Conservation (phyloP, 257 asterid species). For the Fraxinus excelsior region DNA sequence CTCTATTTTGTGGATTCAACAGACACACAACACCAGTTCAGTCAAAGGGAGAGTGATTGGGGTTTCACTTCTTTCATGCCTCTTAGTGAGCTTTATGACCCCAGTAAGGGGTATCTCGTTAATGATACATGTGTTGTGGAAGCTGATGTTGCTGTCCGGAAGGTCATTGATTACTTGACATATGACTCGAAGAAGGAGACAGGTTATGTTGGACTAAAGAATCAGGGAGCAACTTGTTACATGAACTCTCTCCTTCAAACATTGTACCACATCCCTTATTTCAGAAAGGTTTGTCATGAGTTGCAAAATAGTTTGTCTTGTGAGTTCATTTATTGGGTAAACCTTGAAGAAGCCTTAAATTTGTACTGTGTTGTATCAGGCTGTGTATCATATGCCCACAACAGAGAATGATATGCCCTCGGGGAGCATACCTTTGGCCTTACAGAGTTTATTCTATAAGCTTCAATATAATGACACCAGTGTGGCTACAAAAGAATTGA, state of each 20-base stretch:
- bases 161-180: slow-evolving; percentile 58
- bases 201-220: slow-evolving; percentile 68
- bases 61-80: slow-evolving; percentile 63
- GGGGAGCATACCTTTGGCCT: slow-evolving; percentile 62
- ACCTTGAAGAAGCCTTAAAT: slow-evolving; percentile 5
- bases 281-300: slow-evolving; percentile 48
- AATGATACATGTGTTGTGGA: slow-evolving; percentile 51
- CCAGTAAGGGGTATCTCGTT: slow-evolving; percentile 54
- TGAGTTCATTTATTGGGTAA: slow-evolving; percentile 6
- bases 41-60: slow-evolving; percentile 65
- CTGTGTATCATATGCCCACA: slow-evolving; percentile 74
- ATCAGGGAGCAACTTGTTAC: slow-evolving; percentile 75
- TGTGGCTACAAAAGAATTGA: slow-evolving; percentile 69
- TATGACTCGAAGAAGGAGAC: slow-evolving; percentile 75
- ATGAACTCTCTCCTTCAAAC: slow-evolving; percentile 71
- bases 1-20: slow-evolving; percentile 26
- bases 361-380: slow-evolving; percentile 36
- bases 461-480: slow-evolving; percentile 62
- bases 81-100: slow-evolving; percentile 56
- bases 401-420: slow-evolving; percentile 67
- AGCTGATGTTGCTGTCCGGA: slow-evolving; percentile 69
- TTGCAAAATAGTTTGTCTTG: slow-evolving; percentile 1
- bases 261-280: slow-evolving; percentile 64
- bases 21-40: slow-evolving; percentile 62
- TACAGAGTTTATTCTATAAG: slow-evolving; percentile 68